Evolutionary conservation across 495 filamentous ascomycete species (phyloP).

Genomic region (Jackrogersella multiformis): DNA sequence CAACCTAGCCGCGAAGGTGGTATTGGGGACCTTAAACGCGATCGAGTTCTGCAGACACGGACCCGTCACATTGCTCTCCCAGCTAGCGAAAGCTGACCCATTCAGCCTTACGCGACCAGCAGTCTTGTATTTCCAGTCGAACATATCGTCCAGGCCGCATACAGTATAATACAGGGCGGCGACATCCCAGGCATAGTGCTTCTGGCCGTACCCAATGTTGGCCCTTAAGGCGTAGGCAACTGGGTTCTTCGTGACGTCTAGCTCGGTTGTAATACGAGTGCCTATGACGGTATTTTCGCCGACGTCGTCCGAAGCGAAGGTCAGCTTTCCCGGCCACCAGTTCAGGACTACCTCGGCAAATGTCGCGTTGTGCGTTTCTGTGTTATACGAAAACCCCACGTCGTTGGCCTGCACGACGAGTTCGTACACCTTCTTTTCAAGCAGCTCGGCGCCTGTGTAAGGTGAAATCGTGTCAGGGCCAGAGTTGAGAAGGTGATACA

Average conservation of each 20-base stretch:
- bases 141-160: constrained; percentile 45
- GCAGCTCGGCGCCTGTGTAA: constrained; percentile 53
- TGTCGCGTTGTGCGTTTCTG: constrained; percentile 27
- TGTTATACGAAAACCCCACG: constrained; percentile 42
- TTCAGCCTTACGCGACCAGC: constrained; percentile 37
- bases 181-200: constrained; percentile 73
- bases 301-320: constrained; percentile 43
- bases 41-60: constrained; percentile 42
- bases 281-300: constrained; percentile 41
- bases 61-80: constrained; percentile 30
- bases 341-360: constrained; percentile 40
- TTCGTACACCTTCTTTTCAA: constrained; percentile 53
- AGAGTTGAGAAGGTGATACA: constrained; percentile 43
- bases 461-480: constrained; percentile 40
- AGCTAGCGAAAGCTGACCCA: constrained; percentile 37
- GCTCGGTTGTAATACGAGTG: constrained; percentile 37
- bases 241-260: constrained; percentile 40
- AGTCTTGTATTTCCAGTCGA: constrained; percentile 40
- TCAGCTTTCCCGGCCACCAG: constrained; percentile 43
- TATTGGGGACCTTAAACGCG: constrained; percentile 37
- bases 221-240: constrained; percentile 39
- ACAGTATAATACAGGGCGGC: constrained; percentile 60
- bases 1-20: constrained; percentile 39
- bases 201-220: constrained; percentile 71
- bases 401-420: constrained; percentile 46